Evolutionary conservation across 148 eudicot species (phyloP).

Genomic region (Dysphania ambrosioides): DNA sequence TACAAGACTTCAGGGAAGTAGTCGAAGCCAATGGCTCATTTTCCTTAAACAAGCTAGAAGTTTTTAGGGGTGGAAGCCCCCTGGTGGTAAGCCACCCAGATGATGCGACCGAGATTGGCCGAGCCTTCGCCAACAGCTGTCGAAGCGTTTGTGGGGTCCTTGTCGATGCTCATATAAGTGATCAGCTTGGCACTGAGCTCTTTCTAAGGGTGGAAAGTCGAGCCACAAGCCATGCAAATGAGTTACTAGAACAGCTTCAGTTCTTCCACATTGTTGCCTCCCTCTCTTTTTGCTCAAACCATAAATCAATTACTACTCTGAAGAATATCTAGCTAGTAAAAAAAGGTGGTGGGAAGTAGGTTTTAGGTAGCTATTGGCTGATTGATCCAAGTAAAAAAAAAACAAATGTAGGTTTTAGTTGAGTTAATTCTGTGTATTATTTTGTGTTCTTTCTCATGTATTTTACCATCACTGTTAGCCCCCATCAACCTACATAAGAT

Average conservation of each 20-base stretch:
- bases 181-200: slow-evolving; percentile 60
- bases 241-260: slow-evolving; percentile 66
- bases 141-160: slow-evolving; percentile 79
- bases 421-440: background rate
- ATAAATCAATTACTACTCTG: background rate
- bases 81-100: slow-evolving; percentile 75
- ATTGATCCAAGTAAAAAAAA: slow-evolving; percentile 12
- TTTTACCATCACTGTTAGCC: background rate
- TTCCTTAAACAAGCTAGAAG: slow-evolving; percentile 61
- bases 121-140: slow-evolving; percentile 73
- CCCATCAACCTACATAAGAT: background rate
- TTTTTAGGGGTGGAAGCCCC: slow-evolving; percentile 88
- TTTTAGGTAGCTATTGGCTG: background rate
- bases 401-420: background rate
- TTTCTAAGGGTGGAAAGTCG: slow-evolving; percentile 58
- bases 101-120: slow-evolving; percentile 65
- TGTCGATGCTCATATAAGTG: slow-evolving; percentile 90
- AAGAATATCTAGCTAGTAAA: background rate
- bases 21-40: slow-evolving; percentile 76
- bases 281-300: slow-evolving; percentile 42
- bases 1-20: slow-evolving; percentile 79
- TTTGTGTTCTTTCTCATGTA: background rate
- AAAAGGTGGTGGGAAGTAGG: background rate
- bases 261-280: slow-evolving; percentile 88
- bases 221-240: slow-evolving; percentile 61